Evolutionary conservation across 306 rosid genomes (phyloP).

Genomic region (Acacia acuminata): DNA sequence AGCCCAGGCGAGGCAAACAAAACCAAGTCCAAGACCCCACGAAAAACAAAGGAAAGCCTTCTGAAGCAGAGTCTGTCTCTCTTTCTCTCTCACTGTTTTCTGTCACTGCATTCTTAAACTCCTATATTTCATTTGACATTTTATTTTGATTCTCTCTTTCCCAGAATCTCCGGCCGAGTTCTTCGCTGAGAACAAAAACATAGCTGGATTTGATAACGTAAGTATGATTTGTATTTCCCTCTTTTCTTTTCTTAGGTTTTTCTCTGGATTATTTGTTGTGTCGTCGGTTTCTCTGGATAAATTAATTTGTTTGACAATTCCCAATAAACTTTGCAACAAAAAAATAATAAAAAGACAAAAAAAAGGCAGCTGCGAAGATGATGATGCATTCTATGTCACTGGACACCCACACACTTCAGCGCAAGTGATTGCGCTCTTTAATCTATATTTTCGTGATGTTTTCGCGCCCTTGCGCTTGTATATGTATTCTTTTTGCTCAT

Average conservation of each 20-base stretch:
- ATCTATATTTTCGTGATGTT: background rate
- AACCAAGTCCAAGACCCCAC: constrained; percentile 67
- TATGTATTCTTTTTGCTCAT: background rate
- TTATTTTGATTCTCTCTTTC: background rate
- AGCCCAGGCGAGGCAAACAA: constrained; percentile 61
- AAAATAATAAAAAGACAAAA: background rate
- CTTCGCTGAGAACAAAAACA: constrained; percentile 94
- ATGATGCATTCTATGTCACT: background rate
- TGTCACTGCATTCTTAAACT: background rate
- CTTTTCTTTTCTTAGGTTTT: background rate
- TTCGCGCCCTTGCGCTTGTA: background rate
- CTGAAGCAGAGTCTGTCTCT: constrained; percentile 79
- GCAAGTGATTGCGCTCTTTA: background rate
- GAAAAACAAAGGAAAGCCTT: constrained; percentile 67
- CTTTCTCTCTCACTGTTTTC: constrained; percentile 10
- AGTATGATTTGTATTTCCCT: background rate
- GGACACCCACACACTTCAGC: background rate
- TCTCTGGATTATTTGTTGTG: background rate
- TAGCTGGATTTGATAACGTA: constrained; percentile 95
- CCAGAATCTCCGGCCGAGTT: constrained; percentile 96
- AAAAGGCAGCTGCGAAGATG: background rate
- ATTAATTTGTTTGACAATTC: background rate
- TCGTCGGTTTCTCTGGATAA: background rate
- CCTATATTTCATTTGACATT: background rate
- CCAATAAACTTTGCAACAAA: background rate